phyloP scores from a whole-genome alignment of 2,329 filamentous ascomycete genomes.

The Chaetomium olivaceum region DNA sequence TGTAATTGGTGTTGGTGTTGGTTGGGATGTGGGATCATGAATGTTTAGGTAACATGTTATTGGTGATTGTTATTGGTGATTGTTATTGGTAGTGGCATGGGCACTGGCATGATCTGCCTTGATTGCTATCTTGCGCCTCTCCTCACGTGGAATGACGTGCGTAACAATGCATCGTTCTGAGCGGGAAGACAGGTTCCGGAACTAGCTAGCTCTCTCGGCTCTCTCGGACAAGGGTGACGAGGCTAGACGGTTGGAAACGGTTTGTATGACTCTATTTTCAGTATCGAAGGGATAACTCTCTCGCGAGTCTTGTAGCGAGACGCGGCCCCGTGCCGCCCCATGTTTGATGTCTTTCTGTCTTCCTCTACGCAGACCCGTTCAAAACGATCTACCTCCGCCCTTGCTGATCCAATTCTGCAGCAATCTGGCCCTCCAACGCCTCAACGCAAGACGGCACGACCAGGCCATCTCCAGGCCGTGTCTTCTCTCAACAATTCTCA shows the following conservation, averaged over 20 bases:
- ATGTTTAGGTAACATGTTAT: neutral
- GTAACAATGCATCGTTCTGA: slow-evolving; percentile 1
- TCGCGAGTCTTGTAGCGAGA: neutral
- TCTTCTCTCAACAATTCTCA: slow-evolving; percentile 37
- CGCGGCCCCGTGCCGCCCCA: neutral
- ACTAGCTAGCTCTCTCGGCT: neutral
- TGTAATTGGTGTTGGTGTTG: neutral
- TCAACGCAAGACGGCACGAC: slow-evolving; percentile 30
- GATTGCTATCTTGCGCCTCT: neutral
- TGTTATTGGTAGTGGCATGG: neutral
- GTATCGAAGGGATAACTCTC: neutral
- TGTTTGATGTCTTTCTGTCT: neutral
- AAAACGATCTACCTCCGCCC: neutral
- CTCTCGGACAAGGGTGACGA: neutral
- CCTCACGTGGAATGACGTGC: neutral
- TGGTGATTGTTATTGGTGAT: neutral
- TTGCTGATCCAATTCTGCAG: slow-evolving; percentile 13
- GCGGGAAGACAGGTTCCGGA: neutral
- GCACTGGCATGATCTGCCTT: neutral
- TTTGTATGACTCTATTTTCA: neutral
- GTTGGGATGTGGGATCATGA: neutral
- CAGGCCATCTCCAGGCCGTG: slow-evolving; percentile 31
- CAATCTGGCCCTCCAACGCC: slow-evolving; percentile 32
- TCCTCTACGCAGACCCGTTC: neutral
- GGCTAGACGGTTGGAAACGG: neutral